Evolutionary conservation across 2,329 filamentous ascomycete genomes (phyloP), one percentile per base, ranked within the genome.

Genomic region (Clarireedia sp.): DNA sequence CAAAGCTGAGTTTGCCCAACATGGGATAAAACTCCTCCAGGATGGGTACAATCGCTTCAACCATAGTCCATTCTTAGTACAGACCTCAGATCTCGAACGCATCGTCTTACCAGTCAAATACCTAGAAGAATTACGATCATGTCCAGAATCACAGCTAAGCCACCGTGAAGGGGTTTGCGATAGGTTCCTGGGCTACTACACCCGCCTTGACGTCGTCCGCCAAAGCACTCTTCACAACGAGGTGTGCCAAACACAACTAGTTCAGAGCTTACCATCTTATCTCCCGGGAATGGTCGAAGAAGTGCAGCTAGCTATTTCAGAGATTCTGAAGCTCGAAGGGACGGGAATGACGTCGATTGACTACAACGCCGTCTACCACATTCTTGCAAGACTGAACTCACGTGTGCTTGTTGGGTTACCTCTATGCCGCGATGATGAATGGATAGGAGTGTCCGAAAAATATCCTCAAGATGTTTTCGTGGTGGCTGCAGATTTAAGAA

Each of bases 351-450:
- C 36, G n/a, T n/a, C 36, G 36, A n/a, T 38, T 38, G 10, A 38
- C 12, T 16, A 16, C 12, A 10, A 45, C 19, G 41, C 41, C 5
- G 23, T 23, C 23, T 23, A 23, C n/a, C 10, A 45, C 17, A 45
- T 45, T 17, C 10, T 5, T 19, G 41, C 52, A 8, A 69, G 59
- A 26, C 64, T 55, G 46, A 44, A 46, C 5, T n/a, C 44, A 7
- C n/a, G 9, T 6, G 53, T 55, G 4, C 50, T 55, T 41, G 5
- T 55, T 16, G 53, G 53, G 33, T 26, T 19, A 14, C 37, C 23
- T 24, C 6, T 19, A 3, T 44, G 53, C 40, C 53, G 53, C 7
- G 40, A 55, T 26, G 16, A 45, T 23, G 37, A 44, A 12, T 55
- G 53, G 53, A 10, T 55, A 10, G 16, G 37, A 26, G 7, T 26